These are phyloP conservation scores for Chrysosporium keratinophilum DNA, from an alignment of 2,329 filamentous ascomycete genomes.

Conservation along the genomic window DNA sequence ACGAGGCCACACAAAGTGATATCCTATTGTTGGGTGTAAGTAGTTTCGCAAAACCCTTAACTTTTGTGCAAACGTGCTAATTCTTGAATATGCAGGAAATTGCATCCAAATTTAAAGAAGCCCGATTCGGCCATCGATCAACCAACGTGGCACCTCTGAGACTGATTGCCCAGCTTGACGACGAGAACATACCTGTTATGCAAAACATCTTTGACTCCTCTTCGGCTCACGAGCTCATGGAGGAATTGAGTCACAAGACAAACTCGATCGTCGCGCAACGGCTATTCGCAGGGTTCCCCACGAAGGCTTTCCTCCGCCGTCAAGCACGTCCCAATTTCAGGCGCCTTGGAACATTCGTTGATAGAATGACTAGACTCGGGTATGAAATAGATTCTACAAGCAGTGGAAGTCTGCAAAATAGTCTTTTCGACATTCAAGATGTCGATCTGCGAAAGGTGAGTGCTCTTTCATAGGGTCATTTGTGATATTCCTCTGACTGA, in stretches of 20 bases:
- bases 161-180: conserved; percentile 84
- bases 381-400: conserved; percentile 82
- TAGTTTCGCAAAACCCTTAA: conserved; percentile 13
- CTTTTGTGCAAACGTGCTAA: not conserved
- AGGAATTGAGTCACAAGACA: conserved; percentile 88
- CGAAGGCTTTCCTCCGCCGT: conserved; percentile 84
- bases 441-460: conserved; percentile 67
- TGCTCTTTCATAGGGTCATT: conserved; percentile 8
- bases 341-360: conserved; percentile 78
- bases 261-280: conserved; percentile 84
- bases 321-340: conserved; percentile 77
- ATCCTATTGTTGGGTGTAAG: conserved; percentile 67
- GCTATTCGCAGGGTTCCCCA: conserved; percentile 65
- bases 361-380: conserved; percentile 84
- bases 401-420: conserved; percentile 86
- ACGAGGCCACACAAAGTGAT: conserved; percentile 59
- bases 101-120: conserved; percentile 81
- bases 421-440: conserved; percentile 87
- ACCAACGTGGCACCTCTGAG: conserved; percentile 75
- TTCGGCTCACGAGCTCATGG: conserved; percentile 79
- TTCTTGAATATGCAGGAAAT: conserved; percentile 47
- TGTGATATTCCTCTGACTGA: not conserved
- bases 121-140: conserved; percentile 68
- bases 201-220: conserved; percentile 92
- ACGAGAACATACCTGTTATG: conserved; percentile 95